These are phyloP conservation scores for Penicillium chermesinum DNA, from an alignment of 495 filamentous ascomycete genomes.

Conservation along the genomic window DNA sequence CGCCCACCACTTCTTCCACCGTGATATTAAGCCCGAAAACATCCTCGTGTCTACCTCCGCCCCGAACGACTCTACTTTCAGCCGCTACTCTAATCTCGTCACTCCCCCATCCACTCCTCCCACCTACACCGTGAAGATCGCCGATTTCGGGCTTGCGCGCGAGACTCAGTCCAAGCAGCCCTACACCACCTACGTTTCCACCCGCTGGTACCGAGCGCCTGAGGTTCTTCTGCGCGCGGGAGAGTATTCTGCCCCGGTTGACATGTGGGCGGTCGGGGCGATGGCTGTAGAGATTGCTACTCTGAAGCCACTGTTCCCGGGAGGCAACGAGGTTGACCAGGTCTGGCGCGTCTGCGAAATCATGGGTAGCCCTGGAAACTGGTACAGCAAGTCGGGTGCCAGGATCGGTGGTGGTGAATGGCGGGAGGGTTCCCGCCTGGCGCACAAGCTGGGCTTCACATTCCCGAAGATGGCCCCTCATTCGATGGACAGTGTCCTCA, in stretches of 20 bases:
- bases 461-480: conserved; percentile 99
- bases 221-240: conserved; percentile 93
- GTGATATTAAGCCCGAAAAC: conserved; percentile 99
- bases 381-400: conserved; percentile 84
- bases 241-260: conserved; percentile 95
- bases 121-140: conserved; percentile 94
- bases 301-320: conserved; percentile 93
- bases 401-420: conserved; percentile 96
- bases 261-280: conserved; percentile 98
- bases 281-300: conserved; percentile 99
- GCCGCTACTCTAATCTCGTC: conserved; percentile 85
- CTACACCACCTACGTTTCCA: conserved; percentile 98
- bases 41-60: conserved; percentile 94
- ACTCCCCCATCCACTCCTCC: conserved; percentile 94
- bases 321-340: conserved; percentile 97
- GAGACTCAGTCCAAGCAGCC: conserved; percentile 95
- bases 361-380: conserved; percentile 98
- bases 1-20: conserved; percentile 95
- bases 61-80: conserved; percentile 77
- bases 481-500: conserved; percentile 90
- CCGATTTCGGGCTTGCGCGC: conserved; percentile 96
- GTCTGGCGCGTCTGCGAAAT: conserved; percentile 99
- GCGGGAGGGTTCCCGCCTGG: conserved; percentile 88
- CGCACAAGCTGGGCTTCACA: conserved; percentile 94
- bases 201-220: conserved; percentile 95